Conservation (phyloP, 2,329 filamentous ascomycete species). For the Onygena corvina region DNA sequence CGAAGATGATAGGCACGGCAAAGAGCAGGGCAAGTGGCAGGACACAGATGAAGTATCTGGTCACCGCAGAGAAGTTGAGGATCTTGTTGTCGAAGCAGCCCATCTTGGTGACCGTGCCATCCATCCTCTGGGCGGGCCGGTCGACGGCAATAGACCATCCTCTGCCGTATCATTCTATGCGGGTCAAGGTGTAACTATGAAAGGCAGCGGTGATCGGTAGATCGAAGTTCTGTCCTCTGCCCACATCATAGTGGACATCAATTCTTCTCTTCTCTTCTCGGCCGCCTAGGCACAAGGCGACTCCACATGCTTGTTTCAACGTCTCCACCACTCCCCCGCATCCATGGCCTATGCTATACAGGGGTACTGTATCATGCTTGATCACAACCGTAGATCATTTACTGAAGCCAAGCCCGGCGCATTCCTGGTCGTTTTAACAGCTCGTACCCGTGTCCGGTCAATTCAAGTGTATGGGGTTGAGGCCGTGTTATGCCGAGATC, state of each 20-base stretch:
- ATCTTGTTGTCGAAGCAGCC: conserved; percentile 50
- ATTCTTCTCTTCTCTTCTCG: no score
- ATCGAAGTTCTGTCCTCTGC: no score
- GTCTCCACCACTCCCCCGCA: background rate
- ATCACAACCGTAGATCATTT: background rate
- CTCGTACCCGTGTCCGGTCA: background rate
- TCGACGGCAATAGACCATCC: no score
- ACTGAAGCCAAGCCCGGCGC: no score
- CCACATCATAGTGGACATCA: no score
- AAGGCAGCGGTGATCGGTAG: no score
- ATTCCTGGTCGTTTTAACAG: background rate
- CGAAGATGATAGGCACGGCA: conserved; percentile 51
- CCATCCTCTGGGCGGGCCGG: conserved; percentile 34
- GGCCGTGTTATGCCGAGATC: background rate
- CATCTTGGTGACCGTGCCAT: conserved; percentile 47
- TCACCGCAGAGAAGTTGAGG: conserved; percentile 50
- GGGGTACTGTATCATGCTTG: background rate
- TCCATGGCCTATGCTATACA: background rate
- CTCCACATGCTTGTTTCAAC: conserved; percentile 7
- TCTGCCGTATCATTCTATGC: no score
- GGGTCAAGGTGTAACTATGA: no score
- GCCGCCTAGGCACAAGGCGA: no score
- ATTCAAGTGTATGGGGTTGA: background rate
- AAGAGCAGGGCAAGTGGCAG: conserved; percentile 46
- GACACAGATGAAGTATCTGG: conserved; percentile 53